Conservation (phyloP, 139 green algal species). For the Micractinium conductrix region DNA sequence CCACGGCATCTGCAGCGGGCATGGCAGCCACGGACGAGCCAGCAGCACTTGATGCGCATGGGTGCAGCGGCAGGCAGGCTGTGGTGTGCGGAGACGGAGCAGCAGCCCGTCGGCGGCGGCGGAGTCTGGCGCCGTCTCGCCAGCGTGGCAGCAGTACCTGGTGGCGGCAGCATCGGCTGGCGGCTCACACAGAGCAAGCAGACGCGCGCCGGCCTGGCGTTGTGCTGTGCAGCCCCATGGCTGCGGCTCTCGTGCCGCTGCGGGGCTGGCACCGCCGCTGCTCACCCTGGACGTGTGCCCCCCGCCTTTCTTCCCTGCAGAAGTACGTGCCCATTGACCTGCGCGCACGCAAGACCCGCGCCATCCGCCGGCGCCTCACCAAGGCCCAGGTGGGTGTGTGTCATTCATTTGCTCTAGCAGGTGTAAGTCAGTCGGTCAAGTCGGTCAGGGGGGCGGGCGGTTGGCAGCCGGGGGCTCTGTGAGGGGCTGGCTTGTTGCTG, state of each 20-base stretch:
- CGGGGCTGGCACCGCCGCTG: background rate
- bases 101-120: no score
- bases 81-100: no score
- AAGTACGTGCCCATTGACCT: slow-evolving; percentile 95
- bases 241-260: background rate
- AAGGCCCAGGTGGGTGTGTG: slow-evolving; percentile 76
- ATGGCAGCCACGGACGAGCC: no score
- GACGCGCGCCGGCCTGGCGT: no score
- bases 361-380: slow-evolving; percentile 90
- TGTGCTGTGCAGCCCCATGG: background rate
- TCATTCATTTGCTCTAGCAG: background rate
- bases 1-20: no score
- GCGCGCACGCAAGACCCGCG: slow-evolving; percentile 96
- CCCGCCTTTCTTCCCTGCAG: slow-evolving; percentile 47
- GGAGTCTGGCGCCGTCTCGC: no score
- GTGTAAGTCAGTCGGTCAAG: background rate
- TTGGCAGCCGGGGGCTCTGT: background rate
- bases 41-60: no score
- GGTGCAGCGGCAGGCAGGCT: no score
- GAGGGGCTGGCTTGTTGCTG: no score
- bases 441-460: background rate
- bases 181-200: background rate
- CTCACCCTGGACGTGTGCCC: background rate
- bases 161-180: no score
- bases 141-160: no score